Base-by-base conservation (phyloP, 208 protist species). In the Angomonas deanei region DNA sequence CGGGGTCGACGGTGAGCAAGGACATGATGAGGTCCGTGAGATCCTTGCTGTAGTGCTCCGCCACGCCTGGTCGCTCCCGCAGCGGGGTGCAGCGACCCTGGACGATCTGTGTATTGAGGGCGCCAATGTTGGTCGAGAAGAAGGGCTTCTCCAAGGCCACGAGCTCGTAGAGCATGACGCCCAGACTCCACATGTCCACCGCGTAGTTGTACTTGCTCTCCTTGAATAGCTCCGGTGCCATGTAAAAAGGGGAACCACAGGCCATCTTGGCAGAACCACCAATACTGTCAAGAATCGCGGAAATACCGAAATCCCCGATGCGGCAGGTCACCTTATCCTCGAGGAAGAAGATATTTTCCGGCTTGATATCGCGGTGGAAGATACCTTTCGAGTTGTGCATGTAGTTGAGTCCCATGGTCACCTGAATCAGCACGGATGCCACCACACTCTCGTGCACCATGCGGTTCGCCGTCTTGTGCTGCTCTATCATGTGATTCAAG, bases 161-260 rank as follows among this genome's bases (percentile, higher is more conserved):
- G 69, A 97, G 76, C 64, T 98, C 91, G 65, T 97, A 99, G 6
- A 98, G 67, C 8, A 98, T 54, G 1, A 98, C 94, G 23, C 97
- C 97, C 36, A 94, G 74, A 5, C 82, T 88, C 97, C 97, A 99
- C 72, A 97, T 92, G 64, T 99, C 97, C 1, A 97, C 95, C 24
- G 79, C 85, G 33, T 89, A 90, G 59, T 92, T 92, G 80, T 99
- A 97, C 0, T 76, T 66, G 17, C 74, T 71, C 33, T 94, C 81
- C 63, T 84, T 62, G 24, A 97, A 79, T 48, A 98, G 74, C 76
- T 98, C 96, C 17, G 96, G 92, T 6, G 97, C 88, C 70, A 96
- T 86, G 78, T 93, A 96, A 63, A 85, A 87, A 15, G 92, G 89
- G 31, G 92, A 93, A 24, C 92, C 92, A 49, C 86, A 94, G 19